A percentile compares a stretch with the other conserved stretches of the same genome.
Evolutionary conservation across 768 basidiomycete species (phyloP).

Genomic region (Gymnopilus dilepis): DNA sequence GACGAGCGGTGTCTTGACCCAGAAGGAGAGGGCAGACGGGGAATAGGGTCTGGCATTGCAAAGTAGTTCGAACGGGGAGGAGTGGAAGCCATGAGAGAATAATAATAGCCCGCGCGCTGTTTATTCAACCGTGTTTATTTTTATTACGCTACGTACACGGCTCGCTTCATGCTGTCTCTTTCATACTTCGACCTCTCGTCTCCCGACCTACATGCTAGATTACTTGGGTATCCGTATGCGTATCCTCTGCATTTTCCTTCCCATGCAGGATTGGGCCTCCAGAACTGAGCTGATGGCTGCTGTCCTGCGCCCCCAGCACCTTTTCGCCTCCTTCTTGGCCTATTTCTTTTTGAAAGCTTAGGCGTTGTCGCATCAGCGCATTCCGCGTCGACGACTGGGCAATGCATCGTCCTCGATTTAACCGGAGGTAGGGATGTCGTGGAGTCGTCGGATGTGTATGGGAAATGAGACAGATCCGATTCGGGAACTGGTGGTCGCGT

Average conservation of each 20-base stretch:
- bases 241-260: slow-evolving; percentile 48
- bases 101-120: not conserved
- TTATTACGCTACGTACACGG: slow-evolving; percentile 5
- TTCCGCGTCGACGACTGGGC: slow-evolving; percentile 29
- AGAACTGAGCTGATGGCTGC: slow-evolving; percentile 43
- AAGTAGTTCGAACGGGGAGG: slow-evolving; percentile 54
- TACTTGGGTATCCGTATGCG: slow-evolving; percentile 46
- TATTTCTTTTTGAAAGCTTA: slow-evolving; percentile 17
- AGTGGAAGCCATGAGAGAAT: slow-evolving; percentile 44
- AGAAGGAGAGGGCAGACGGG: slow-evolving; percentile 59
- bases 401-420: slow-evolving; percentile 20
- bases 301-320: slow-evolving; percentile 18
- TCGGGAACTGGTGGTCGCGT: slow-evolving; percentile 47
- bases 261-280: slow-evolving; percentile 42
- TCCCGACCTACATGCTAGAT: slow-evolving; percentile 13
- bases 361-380: not conserved
- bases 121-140: not conserved
- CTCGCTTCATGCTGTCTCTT: slow-evolving; percentile 29
- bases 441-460: slow-evolving; percentile 33
- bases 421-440: slow-evolving; percentile 13
- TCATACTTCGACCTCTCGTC: slow-evolving; percentile 13
- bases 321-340: slow-evolving; percentile 24
- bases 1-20: slow-evolving; percentile 68
- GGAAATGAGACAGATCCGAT: slow-evolving; percentile 34
- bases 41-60: slow-evolving; percentile 46